Evolutionary conservation across 495 filamentous ascomycete species (phyloP), one percentile per base, ranked within the genome.

Genomic region (Thermothielavioides terrestris): DNA sequence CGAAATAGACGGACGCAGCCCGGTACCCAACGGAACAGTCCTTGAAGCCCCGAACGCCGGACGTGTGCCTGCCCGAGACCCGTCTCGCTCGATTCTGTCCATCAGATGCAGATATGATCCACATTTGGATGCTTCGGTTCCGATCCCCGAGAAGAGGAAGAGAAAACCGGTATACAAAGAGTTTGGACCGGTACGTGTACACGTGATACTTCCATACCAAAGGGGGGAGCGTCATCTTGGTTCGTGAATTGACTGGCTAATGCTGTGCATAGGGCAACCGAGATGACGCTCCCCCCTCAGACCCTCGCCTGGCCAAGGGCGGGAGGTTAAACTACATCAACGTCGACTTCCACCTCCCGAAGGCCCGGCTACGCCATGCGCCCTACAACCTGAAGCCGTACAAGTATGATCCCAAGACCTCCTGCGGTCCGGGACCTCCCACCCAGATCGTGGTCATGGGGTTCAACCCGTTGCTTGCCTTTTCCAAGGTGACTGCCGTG

Each of bases 371-470:
- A 53, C 83, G 90, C 28, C 69, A 77, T 49, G 79, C 85, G 31
- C 89, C 91, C 1, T 94, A 92, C 65, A 76, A 78, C 35, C 67
- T 94, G 31, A 82, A 77, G 60, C 83, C 80, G 22, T 95, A 89
- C 63, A 67, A 77, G 32, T 90, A 88, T 58, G 90, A 95, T 61
- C 68, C 80, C 2, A 74, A 77, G 52, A 85, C 86, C 2, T 95
- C 90, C 12, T 81, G 91, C 49, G 89, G 88, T 1, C 88, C 88
- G 31, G 89, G 87, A 4, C 92, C 94, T 21, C 87, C 94, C 6
- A 82, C 80, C 10, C 88, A 95, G 60, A 80, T 99, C 37, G 83
- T 95, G 10, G 86, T 95, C 17, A 88, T 80, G n/a, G 89, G 90
- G 4, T 94, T 96, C 61, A 90, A 96, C 66, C 88, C 92, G 6